Conservation (phyloP, 306 rosid species). For the Sicyos edulis region DNA sequence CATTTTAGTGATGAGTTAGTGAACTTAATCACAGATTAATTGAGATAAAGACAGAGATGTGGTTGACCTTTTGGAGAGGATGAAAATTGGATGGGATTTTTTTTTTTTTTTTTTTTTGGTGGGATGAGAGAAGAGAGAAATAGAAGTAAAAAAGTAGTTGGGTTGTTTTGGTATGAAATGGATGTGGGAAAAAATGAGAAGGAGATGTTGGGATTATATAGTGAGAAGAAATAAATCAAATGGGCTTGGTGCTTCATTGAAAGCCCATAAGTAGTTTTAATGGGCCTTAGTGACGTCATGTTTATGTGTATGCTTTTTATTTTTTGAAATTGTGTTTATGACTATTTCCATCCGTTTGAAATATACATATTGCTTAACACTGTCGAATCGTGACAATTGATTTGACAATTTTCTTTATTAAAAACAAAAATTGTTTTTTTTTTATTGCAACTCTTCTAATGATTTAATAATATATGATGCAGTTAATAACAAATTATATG, state of each 20-base stretch:
- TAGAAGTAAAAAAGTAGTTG: not conserved
- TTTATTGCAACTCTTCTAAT: no score
- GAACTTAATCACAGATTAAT: not conserved
- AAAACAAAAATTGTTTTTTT: no score
- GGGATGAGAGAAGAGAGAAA: not conserved
- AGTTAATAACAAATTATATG: no score
- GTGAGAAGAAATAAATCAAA: conserved; percentile 10
- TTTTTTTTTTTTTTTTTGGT: not conserved
- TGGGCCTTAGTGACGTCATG: conserved; percentile 30
- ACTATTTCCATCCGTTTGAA: no score
- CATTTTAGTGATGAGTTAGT: not conserved
- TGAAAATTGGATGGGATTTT: not conserved
- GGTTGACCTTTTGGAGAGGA: conserved; percentile 4
- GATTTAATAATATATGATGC: no score
- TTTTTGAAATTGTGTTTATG: no score
- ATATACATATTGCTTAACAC: no score
- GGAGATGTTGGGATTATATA: not conserved
- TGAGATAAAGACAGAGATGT: no score
- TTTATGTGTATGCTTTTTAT: no score
- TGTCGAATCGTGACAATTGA: no score
- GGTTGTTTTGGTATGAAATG: not conserved
- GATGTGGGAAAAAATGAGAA: not conserved
- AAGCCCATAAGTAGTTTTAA: conserved; percentile 56
- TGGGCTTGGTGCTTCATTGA: conserved; percentile 52
- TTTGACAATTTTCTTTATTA: no score